These are phyloP conservation scores for Erythrophleum ivorense DNA, from an alignment of 331 rosid species.

Conservation along the genomic window DNA sequence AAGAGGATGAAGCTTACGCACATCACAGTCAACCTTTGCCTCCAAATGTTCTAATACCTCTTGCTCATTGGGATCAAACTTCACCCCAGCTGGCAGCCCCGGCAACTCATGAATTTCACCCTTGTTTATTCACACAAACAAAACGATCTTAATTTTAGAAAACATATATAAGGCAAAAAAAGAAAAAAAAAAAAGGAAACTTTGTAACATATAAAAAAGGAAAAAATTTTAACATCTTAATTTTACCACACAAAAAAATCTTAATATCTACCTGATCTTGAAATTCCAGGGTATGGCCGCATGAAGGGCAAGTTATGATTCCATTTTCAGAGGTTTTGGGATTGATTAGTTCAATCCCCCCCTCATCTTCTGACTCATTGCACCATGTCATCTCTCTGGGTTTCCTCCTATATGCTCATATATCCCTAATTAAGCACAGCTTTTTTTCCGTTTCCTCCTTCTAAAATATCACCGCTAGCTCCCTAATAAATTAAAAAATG, in stretches of 20 bases:
- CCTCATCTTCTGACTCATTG: conserved; percentile 62
- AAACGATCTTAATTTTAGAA: not conserved
- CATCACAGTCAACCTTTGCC: conserved; percentile 64
- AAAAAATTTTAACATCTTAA: no score
- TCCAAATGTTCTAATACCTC: conserved; percentile 89
- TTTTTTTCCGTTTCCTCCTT: not conserved
- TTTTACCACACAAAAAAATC: not conserved
- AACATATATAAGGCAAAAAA: not conserved
- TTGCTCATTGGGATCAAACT: conserved; percentile 91
- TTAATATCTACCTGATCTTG: conserved; percentile 61
- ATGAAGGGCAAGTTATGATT: conserved; percentile 80
- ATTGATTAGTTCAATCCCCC: conserved; percentile 45
- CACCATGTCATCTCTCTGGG: conserved; percentile 69
- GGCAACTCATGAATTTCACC: conserved; percentile 73
- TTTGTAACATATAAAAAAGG: not conserved
- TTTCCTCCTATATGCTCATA: conserved; percentile 41
- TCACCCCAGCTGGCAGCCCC: conserved; percentile 87
- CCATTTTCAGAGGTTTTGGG: conserved; percentile 41
- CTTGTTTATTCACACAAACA: conserved; percentile 32
- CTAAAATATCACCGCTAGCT: not conserved
- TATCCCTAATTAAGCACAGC: conserved; percentile 45
- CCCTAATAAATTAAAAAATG: conserved; percentile 14
- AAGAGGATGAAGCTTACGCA: conserved; percentile 79
- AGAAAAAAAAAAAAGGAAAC: not conserved
- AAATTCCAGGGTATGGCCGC: conserved; percentile 66